Conservation (phyloP, 106 monocot species). For the Narthecium ossifragum region DNA sequence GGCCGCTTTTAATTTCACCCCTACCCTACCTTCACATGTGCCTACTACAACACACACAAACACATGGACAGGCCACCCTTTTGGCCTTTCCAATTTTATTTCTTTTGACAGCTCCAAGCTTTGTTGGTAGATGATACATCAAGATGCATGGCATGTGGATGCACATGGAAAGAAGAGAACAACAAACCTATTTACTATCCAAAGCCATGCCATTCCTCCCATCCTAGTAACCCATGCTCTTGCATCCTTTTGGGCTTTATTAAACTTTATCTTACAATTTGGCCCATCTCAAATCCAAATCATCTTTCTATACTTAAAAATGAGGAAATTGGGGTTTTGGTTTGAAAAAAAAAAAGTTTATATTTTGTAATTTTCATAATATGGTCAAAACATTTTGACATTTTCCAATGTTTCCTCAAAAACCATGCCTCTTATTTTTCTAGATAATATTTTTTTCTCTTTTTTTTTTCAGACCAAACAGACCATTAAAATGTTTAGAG, state of each 20-base stretch:
- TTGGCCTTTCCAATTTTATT: too few relatives aligned
- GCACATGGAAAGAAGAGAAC: background rate
- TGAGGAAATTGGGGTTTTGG: too few relatives aligned
- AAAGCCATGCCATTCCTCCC: background rate
- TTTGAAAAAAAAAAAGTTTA: background rate
- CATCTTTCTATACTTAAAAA: background rate
- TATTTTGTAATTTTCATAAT: too few relatives aligned
- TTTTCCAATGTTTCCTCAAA: too few relatives aligned
- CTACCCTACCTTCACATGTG: background rate
- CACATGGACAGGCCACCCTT: background rate
- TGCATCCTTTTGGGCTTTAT: background rate
- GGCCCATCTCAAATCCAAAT: background rate
- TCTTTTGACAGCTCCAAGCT: too few relatives aligned
- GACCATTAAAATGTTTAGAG: background rate
- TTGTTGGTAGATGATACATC: too few relatives aligned
- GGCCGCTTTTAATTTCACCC: too few relatives aligned
- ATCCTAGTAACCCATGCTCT: background rate
- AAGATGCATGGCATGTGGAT: background rate
- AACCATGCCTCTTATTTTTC: background rate
- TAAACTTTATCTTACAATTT: background rate
- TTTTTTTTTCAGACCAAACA: background rate
- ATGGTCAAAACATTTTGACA: too few relatives aligned
- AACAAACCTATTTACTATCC: background rate
- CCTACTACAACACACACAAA: too few relatives aligned
- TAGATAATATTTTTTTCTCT: background rate